Percentiles rank a stretch among this genome's conserved stretches.
Evolutionary conservation across 2,329 filamentous ascomycete genomes (phyloP).

Genomic region (Alternaria consortialis): DNA sequence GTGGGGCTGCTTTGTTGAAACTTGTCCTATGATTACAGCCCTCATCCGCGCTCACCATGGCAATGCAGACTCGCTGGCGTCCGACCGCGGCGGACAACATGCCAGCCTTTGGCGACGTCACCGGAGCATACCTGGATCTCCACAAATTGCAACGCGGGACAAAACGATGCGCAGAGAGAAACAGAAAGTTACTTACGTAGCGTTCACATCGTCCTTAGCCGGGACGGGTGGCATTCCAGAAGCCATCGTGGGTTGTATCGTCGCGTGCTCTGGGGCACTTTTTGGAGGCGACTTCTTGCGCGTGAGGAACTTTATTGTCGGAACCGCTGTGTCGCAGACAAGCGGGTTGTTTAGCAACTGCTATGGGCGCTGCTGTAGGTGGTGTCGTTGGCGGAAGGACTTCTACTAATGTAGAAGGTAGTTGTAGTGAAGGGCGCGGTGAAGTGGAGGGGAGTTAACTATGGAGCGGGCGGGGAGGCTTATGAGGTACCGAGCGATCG

Average conservation of each 20-base stretch:
- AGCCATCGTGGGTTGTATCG: conserved; percentile 40
- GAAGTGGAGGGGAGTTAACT: conserved; percentile 16
- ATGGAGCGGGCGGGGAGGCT: conserved; percentile 10
- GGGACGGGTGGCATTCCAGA: conserved; percentile 56
- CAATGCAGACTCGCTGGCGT: not conserved
- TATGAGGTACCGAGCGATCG: conserved; percentile 11
- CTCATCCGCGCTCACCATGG: not conserved
- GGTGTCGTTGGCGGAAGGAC: conserved; percentile 1
- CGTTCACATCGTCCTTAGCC: conserved; percentile 66
- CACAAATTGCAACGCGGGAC: not conserved
- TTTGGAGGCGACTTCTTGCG: conserved; percentile 47
- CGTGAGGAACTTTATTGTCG: conserved; percentile 40
- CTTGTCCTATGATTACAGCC: not conserved
- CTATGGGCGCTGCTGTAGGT: not conserved
- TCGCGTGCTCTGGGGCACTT: conserved; percentile 48
- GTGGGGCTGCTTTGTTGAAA: not conserved
- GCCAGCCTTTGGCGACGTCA: conserved; percentile 1
- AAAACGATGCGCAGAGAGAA: not conserved
- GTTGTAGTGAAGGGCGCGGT: conserved; percentile 8
- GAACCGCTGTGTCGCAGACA: conserved; percentile 16
- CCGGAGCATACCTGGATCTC: not conserved
- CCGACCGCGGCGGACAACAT: not conserved
- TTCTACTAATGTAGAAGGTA: conserved; percentile 5
- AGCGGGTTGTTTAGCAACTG: conserved; percentile 1
- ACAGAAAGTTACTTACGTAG: conserved; percentile 62